Percentiles rank a stretch among this genome's conserved stretches.
Conservation (phyloP, 371 early-diverging fungal genomes). For the Entomophthora muscae region DNA sequence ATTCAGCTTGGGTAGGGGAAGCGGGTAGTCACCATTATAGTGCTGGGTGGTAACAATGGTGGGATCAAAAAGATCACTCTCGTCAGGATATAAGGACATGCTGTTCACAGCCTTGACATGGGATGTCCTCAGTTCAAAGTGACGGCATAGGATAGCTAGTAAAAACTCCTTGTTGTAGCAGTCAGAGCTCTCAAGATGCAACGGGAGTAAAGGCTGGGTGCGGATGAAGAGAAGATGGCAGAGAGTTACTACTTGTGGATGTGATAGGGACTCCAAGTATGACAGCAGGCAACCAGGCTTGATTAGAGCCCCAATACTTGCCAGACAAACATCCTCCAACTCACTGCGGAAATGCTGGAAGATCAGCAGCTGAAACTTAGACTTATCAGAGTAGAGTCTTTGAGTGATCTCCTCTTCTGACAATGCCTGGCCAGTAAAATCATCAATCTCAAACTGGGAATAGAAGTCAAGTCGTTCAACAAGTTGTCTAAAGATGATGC, state of each 20-base stretch:
- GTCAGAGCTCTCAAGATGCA: neutral
- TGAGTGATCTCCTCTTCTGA: conserved; percentile 41
- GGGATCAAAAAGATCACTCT: conserved; percentile 29
- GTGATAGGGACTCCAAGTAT: conserved; percentile 31
- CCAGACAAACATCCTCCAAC: conserved; percentile 52
- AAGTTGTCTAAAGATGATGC: conserved; percentile 33
- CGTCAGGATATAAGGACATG: conserved; percentile 66
- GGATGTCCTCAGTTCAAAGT: conserved; percentile 37
- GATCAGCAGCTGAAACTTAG: conserved; percentile 43
- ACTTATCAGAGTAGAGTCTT: conserved; percentile 33
- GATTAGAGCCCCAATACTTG: conserved; percentile 48
- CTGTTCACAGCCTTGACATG: conserved; percentile 50
- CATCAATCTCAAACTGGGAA: conserved; percentile 62
- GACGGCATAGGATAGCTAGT: conserved; percentile 27
- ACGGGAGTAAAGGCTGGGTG: conserved; percentile 15
- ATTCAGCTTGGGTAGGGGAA: conserved; percentile 76
- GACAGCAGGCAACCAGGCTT: conserved; percentile 24
- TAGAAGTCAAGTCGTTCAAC: conserved; percentile 43
- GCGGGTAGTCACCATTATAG: conserved; percentile 44
- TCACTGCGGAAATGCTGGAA: conserved; percentile 42
- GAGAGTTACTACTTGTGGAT: conserved; percentile 25
- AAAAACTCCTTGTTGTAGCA: conserved; percentile 25
- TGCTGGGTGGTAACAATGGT: conserved; percentile 28
- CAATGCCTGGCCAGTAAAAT: conserved; percentile 58
- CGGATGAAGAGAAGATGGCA: conserved; percentile 38